Evolutionary conservation across 208 protist genomes (phyloP), one percentile per base, ranked within the genome.

Genomic region (Leishmania major): DNA sequence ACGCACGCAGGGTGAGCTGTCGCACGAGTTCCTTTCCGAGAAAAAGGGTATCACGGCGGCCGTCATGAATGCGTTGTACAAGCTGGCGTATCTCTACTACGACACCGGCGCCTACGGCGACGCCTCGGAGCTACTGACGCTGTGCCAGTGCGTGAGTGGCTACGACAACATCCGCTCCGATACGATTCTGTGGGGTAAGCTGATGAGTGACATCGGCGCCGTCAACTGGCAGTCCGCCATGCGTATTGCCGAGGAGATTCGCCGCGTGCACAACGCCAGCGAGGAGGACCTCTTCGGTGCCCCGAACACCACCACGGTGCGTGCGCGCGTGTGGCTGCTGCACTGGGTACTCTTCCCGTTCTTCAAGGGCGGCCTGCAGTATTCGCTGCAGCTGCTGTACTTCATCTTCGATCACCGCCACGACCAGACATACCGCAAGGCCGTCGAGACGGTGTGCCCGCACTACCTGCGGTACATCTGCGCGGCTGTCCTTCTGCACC

Each of bases 291-390:
- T 91, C 73, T 94, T 94, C 69, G 89, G 92, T 45, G 80, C 81
- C 13, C 85, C 87, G 11, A 92, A 90, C 80, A 86, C 80, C 55
- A 95, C 89, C 37, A 97, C 93, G 45, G 88, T 92, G 53, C 91
- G 90, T 3, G 86, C 89, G 60, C 95, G 96, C 53, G 93, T 90
- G 74, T 97, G 93, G 94, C 86, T 98, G 73, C 87, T 98, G 78
- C 96, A 98, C 86, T 97, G 94, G 94, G 90, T 95, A 28, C 91
- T 98, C 70, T 98, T 98, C 82, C 90, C 95, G n/a, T 97, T 96
- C 86, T 98, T 98, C 89, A 97, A 96, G 88, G 92, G 93, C 43
- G 93, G 92, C 67, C 88, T 81, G 71, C 92, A 96, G 85, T 94
- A 95, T 87, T 90, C 93, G 35, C 80, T 92, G 59, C 86, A 96